Evolutionary conservation across 2,329 filamentous ascomycete species (phyloP).

Genomic region (Stylonectria norvegica): DNA sequence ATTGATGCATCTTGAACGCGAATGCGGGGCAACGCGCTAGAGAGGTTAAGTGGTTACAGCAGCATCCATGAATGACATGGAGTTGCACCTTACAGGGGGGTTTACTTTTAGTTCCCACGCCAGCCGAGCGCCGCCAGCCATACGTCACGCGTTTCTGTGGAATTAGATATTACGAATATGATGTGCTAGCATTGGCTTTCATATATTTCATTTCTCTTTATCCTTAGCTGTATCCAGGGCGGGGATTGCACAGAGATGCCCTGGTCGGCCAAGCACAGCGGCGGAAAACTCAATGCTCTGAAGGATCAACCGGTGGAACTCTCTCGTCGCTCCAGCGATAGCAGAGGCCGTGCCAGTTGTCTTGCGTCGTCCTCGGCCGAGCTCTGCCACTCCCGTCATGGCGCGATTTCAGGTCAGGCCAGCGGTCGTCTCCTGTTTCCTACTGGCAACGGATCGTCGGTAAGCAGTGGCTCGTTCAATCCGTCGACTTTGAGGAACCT

Average conservation of each 20-base stretch:
- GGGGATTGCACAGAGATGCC: too few relatives aligned
- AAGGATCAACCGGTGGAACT: too few relatives aligned
- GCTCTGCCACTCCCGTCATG: too few relatives aligned
- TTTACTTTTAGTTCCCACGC: not conserved
- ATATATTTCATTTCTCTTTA: too few relatives aligned
- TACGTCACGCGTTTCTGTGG: not conserved
- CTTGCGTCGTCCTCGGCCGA: slow-evolving; percentile 1
- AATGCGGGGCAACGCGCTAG: slow-evolving; percentile 21
- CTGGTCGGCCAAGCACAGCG: too few relatives aligned
- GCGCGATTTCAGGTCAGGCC: slow-evolving; percentile 9
- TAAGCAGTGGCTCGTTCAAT: slow-evolving; percentile 18
- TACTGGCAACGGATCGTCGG: slow-evolving; percentile 13
- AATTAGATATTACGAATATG: too few relatives aligned
- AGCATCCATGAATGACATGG: slow-evolving; percentile 3
- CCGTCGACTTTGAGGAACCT: too few relatives aligned
- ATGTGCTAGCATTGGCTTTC: too few relatives aligned
- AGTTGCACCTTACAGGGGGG: not conserved
- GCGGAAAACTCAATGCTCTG: not conserved
- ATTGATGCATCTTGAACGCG: slow-evolving; percentile 8
- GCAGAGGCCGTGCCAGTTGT: slow-evolving; percentile 16
- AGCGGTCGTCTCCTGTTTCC: slow-evolving; percentile 14
- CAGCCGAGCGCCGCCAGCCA: not conserved
- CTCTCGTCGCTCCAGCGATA: too few relatives aligned
- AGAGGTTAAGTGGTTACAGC: slow-evolving; percentile 14
- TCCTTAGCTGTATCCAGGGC: too few relatives aligned